Conservation (phyloP, 371 early-diverging fungal species). For the Choanephora cucurbitarum region DNA sequence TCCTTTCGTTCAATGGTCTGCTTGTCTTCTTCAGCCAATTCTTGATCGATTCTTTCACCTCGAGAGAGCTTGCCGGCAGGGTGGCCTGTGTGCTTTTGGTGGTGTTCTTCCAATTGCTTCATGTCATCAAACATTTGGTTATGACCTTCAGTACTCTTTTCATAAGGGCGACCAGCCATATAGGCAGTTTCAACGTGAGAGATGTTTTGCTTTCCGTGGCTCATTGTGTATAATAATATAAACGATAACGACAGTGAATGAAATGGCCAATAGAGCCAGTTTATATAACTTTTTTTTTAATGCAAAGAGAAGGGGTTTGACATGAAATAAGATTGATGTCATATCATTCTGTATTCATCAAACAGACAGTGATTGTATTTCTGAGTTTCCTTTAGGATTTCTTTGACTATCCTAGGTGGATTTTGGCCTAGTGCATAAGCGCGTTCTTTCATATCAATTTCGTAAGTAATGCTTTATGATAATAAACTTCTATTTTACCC, state of each 20-base stretch:
- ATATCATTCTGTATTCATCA: constrained; percentile 12
- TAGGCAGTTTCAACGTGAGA: constrained; percentile 29
- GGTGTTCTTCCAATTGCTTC: constrained; percentile 13
- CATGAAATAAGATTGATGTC: constrained; percentile 5
- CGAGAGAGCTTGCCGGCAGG: constrained; percentile 13
- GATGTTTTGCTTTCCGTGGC: constrained; percentile 6
- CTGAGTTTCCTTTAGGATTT: background rate
- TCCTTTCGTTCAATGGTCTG: constrained; percentile 18
- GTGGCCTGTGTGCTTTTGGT: constrained; percentile 11
- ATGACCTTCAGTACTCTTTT: constrained; percentile 16
- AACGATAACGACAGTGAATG: too few species aligned
- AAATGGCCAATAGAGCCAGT: too few species aligned
- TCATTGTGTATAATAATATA: background rate
- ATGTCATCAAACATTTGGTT: constrained; percentile 20
- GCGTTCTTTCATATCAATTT: too few species aligned
- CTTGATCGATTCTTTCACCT: constrained; percentile 19
- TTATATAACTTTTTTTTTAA: background rate
- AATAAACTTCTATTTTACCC: too few species aligned
- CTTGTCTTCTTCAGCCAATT: constrained; percentile 22
- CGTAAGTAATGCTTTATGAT: too few species aligned
- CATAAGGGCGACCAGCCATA: constrained; percentile 22
- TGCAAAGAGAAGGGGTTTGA: background rate
- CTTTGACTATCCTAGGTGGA: constrained; percentile 7
- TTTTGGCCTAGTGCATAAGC: constrained; percentile 5
- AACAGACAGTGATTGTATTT: constrained; percentile 11